These are phyloP conservation scores for Phytophthora fragariae DNA, from an alignment of 352 stramenopile genomes.

Conservation along the genomic window DNA sequence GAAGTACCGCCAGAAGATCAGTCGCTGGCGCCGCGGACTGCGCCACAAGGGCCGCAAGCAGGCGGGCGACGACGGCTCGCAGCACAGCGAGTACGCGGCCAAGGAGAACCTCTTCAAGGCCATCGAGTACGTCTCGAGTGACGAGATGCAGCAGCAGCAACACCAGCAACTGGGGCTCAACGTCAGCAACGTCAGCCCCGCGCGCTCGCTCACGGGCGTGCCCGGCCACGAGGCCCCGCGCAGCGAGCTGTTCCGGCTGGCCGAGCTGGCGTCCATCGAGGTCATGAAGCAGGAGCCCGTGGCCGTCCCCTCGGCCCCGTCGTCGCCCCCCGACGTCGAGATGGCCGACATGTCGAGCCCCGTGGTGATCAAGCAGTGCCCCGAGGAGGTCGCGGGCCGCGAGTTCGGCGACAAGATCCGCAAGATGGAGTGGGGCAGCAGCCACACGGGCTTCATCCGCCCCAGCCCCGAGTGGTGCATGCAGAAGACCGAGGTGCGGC, in stretches of 20 bases:
- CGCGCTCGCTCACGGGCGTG: constrained; percentile 47
- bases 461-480: constrained; percentile 60
- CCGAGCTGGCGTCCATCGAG: constrained; percentile 78
- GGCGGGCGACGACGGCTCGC: constrained; percentile 41
- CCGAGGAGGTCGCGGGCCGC: constrained; percentile 25
- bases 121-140: constrained; percentile 70
- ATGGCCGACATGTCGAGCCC: constrained; percentile 54
- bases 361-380: constrained; percentile 44
- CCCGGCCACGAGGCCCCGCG: constrained; percentile 36
- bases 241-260: constrained; percentile 77
- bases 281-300: constrained; percentile 75
- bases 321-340: constrained; percentile 45
- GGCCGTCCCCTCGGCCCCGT: constrained; percentile 16
- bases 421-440: constrained; percentile 46
- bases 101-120: constrained; percentile 71
- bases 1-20: constrained; percentile 89
- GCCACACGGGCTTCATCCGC: constrained; percentile 32
- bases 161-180: constrained; percentile 11
- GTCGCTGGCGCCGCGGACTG: constrained; percentile 77
- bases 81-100: constrained; percentile 57
- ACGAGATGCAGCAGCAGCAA: constrained; percentile 50
- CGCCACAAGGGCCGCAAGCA: constrained; percentile 86
- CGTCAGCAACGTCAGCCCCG: constrained; percentile 32
- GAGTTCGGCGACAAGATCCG: constrained; percentile 46
- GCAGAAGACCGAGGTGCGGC: constrained; percentile 67